A percentile compares a stretch with the other conserved stretches of the same genome.
These are phyloP conservation scores for Xerocomus spinulosus DNA, from an alignment of 768 basidiomycete genomes.

Conservation along the genomic window DNA sequence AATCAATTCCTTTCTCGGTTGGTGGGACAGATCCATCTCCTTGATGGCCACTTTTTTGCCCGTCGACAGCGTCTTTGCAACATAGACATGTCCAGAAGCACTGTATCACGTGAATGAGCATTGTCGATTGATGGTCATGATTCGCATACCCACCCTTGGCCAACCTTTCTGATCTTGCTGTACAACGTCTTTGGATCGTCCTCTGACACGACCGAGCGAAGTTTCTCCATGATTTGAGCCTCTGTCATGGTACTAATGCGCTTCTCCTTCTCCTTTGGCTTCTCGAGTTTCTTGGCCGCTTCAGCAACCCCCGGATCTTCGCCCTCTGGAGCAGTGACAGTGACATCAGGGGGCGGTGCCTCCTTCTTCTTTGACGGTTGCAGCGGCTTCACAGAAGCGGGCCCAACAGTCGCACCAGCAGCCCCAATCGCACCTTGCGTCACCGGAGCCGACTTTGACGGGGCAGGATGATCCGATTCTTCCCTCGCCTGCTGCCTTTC, in stretches of 20 bases:
- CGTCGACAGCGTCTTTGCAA: constrained; percentile 82
- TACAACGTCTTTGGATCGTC: constrained; percentile 89
- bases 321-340: constrained; percentile 47
- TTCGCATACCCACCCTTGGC: constrained; percentile 76
- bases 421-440: constrained; percentile 43
- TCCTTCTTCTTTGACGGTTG: constrained; percentile 67
- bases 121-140: not conserved
- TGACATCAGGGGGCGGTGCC: constrained; percentile 36
- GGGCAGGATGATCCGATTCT: constrained; percentile 36
- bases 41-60: constrained; percentile 95
- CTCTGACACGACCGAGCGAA: constrained; percentile 79
- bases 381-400: constrained; percentile 68
- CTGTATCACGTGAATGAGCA: constrained; percentile 38
- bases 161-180: constrained; percentile 97
- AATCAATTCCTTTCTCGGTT: constrained; percentile 95
- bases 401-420: constrained; percentile 48
- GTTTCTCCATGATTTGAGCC: constrained; percentile 97
- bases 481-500: constrained; percentile 30
- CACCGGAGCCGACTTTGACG: constrained; percentile 42
- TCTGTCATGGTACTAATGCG: constrained; percentile 96
- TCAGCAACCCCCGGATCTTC: constrained; percentile 53
- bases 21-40: constrained; percentile 95
- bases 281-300: constrained; percentile 65
- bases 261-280: constrained; percentile 59
- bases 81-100: constrained; percentile 96